Evolutionary conservation across 257 asterid species (phyloP).

Genomic region (Solanum bukasovii): DNA sequence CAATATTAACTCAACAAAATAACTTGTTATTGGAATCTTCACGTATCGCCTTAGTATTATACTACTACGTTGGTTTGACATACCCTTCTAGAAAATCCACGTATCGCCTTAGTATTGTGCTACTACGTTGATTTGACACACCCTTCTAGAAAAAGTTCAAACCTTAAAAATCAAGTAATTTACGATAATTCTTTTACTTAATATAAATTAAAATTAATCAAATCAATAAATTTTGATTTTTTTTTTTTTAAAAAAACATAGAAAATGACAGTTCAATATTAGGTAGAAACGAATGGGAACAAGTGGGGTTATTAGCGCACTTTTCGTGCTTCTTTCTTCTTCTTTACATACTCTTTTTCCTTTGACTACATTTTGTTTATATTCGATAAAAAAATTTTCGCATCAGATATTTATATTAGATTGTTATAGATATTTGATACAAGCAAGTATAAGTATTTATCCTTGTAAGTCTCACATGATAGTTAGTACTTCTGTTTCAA

Average conservation of each 20-base stretch:
- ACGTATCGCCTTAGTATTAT: not conserved
- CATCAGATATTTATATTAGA: not conserved
- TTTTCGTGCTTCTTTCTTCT: not conserved
- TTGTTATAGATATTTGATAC: not conserved
- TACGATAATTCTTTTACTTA: not conserved
- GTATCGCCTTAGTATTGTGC: not conserved
- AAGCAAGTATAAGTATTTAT: not conserved
- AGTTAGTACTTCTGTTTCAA: not conserved
- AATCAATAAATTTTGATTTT: not conserved
- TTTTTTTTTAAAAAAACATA: not conserved
- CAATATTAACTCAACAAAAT: not conserved
- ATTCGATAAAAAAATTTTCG: not conserved
- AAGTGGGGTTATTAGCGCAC: not conserved
- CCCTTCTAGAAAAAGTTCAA: not conserved
- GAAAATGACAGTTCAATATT: not conserved
- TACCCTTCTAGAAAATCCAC: not conserved
- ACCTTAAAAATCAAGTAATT: not conserved
- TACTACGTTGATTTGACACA: not conserved
- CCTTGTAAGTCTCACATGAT: not conserved
- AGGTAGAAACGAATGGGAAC: not conserved
- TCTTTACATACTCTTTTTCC: not conserved
- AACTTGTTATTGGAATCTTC: not conserved
- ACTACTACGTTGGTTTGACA: not conserved
- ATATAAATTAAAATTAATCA: not conserved
- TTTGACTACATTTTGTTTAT: not conserved